Evolutionary conservation across 2,329 filamentous ascomycete genomes (phyloP), one percentile per base, ranked within the genome.

Genomic region (Bertia moriformis): DNA sequence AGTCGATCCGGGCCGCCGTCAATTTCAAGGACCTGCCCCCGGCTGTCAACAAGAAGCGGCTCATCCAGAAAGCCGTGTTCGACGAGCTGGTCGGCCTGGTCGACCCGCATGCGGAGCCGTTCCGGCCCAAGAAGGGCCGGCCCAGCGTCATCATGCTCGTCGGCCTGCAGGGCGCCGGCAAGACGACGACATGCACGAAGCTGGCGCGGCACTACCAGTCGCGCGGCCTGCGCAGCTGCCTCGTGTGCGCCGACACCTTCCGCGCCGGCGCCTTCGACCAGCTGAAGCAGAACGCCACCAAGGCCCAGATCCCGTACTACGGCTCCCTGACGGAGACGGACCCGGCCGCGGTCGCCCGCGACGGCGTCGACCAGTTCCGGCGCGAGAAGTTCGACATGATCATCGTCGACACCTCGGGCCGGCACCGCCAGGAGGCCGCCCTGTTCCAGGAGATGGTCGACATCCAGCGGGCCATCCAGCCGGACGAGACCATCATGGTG

Each of bases 91-190:
- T 96, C 48, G 81, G 86, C 52, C 79, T 98, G 38, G 91, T 98
- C 48, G 87, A 98, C 52, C 91, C 91, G 18, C 89, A 96, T 60
- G 81, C 84, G 51, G 88, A 94, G 48, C 82, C 89, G 0, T 98
- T 94, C 69, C 89, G 93, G 58, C 88, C 89, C 18, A 94, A 93
- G 65, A 98, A 96, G 64, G 87, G 88, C 47, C 91, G 87, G 58
- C 70, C 82, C 45, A 98, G 95, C 59, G 84, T 98, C 55, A 95
- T 98, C 60, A 98, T 98, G 91, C 96, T 98, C 57, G 91, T 98
- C 45, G 91, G 91, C 63, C 70, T 98, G 38, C 91, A 98, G 61
- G 91, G 91, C 67, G 86, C 89, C 4, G 91, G 91, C 59, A 98
- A 98, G 63, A 98, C 91, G 18, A 98, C 91, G 1, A 93, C 89